Evolutionary conservation across 257 asterid species (phyloP), one percentile per base, ranked within the genome.

Genomic region (Jacaranda mimosifolia): DNA sequence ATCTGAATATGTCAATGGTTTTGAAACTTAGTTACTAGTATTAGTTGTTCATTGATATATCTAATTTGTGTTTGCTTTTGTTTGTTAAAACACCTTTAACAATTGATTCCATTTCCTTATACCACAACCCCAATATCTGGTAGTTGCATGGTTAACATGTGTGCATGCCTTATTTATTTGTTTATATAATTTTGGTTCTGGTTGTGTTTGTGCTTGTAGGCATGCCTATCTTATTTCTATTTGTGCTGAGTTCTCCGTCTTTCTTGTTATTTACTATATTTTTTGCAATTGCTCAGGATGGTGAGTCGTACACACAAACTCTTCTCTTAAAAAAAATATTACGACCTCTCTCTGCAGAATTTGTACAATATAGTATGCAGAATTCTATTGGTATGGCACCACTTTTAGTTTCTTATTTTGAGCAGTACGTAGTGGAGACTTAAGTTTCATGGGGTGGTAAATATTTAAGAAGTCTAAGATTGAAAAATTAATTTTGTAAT

Each of bases 261-360:
- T 53, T 43, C 32, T 65, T 68, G 73, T 18, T 63, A 52, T 49
- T 80, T 21, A 62, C 80, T 64, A 10, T 80, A 15, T 83, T 57
- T 63, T 71, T 67, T 79, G 46, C n/a, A 58, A 55, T 77, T 77
- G 51, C 81, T 75, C 87, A 95, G 98, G 97, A 93, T 81, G 97
- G 90, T 70, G 99, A 95, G 69, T 91, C 97, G 9, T 93, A 90
- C 88, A 85, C 90, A 82, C 19, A 51, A 53, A 68, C 74, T 74
- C 64, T n/a, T n/a, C n/a, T n/a, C n/a, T n/a, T n/a, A n/a, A n/a
- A n/a, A n/a, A n/a, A n/a, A n/a, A n/a, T n/a, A n/a, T n/a, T n/a
- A n/a, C n/a, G n/a, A n/a, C n/a, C n/a, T n/a, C n/a, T n/a, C 74
- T 69, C 70, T 4, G 26, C 73, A 36, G 51, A 14, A 26, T 68